These are phyloP conservation scores for Pseudogymnoascus sp. DNA, from an alignment of 2,329 filamentous ascomycete species.

Conservation along the genomic window DNA sequence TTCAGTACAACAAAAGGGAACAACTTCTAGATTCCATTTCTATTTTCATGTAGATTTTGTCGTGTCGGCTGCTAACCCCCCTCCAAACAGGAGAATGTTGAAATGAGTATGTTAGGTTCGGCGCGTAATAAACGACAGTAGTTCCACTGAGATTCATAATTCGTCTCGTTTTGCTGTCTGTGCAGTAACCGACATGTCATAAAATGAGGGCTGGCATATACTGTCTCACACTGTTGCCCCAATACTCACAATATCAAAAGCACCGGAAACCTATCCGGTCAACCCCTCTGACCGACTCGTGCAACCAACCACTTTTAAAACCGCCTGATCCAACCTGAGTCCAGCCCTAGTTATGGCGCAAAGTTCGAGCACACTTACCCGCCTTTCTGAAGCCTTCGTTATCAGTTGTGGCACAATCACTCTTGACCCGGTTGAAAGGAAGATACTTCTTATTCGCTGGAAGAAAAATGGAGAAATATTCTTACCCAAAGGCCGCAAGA, in stretches of 20 bases:
- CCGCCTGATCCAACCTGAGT: background rate
- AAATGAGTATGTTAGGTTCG: background rate
- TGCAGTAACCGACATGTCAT: background rate
- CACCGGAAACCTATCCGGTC: background rate
- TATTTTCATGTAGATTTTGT: background rate
- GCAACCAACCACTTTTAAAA: background rate
- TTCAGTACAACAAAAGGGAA: background rate
- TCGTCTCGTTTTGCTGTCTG: background rate
- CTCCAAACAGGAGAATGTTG: too few relatives aligned
- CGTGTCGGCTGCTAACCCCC: background rate
- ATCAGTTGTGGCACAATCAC: background rate
- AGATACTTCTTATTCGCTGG: background rate
- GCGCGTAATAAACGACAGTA: background rate
- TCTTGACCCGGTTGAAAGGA: background rate
- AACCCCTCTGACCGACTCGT: background rate
- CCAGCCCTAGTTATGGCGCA: background rate
- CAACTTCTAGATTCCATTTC: background rate
- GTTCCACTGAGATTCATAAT: background rate
- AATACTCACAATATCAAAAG: background rate
- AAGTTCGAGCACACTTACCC: background rate
- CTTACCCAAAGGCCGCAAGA: background rate
- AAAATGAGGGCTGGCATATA: background rate
- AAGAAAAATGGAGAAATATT: background rate
- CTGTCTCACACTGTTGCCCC: background rate
- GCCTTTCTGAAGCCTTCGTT: background rate